These are phyloP conservation scores for Haplosporangium gracile DNA, from an alignment of 192 early-diverging fungal species.

Conservation along the genomic window DNA sequence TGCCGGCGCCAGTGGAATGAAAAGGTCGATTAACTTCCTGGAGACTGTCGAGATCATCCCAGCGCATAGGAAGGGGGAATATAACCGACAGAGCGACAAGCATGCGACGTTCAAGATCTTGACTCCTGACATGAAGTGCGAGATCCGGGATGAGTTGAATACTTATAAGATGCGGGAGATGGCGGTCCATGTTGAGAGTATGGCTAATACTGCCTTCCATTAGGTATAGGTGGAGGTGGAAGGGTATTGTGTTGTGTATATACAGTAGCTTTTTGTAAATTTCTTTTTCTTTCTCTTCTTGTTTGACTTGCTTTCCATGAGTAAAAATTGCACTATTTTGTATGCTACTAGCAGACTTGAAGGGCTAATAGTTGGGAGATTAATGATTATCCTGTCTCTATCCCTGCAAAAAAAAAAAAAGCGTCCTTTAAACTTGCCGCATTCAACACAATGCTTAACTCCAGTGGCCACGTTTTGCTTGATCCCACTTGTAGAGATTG, in stretches of 20 bases:
- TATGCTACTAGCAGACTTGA: no score
- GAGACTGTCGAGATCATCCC: constrained; percentile 48
- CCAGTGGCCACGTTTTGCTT: no score
- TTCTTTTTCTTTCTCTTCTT: neutral
- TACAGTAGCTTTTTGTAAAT: neutral
- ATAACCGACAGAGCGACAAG: constrained; percentile 44
- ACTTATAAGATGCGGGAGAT: constrained; percentile 57
- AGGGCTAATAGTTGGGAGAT: neutral
- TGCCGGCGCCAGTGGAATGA: neutral
- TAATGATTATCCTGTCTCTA: neutral
- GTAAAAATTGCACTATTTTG: neutral
- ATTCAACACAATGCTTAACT: no score
- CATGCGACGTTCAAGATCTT: constrained; percentile 52
- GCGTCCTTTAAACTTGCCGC: no score
- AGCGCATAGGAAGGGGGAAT: constrained; percentile 30
- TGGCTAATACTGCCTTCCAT: constrained; percentile 56
- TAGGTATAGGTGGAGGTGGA: neutral
- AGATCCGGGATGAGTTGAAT: constrained; percentile 58
- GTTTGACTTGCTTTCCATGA: neutral
- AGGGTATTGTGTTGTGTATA: neutral
- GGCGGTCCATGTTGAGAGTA: constrained; percentile 55
- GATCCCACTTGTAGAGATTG: no score
- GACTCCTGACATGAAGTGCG: constrained; percentile 48
- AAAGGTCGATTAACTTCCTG: constrained; percentile 19
- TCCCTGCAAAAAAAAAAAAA: no score